Evolutionary conservation across 1,284 basidiomycete genomes (phyloP), one percentile per base, ranked within the genome.

Genomic region (Austroboletus rostrupii): DNA sequence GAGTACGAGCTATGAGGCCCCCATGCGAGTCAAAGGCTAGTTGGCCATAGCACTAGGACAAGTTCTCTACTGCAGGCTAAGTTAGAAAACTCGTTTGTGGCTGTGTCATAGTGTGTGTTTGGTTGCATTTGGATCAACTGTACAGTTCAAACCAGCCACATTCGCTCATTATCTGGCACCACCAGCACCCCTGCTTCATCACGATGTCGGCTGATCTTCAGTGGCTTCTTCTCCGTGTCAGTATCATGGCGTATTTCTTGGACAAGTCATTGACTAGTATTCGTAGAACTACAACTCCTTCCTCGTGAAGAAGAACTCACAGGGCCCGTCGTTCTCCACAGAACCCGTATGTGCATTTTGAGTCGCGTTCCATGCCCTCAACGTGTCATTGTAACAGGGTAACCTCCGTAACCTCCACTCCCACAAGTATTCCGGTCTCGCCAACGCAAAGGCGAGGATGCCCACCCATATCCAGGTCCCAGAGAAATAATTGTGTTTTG

Each of bases 331-430:
- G 66, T 91, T 93, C 75, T 91, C 90, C 61, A 84, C 75, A 70
- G 91, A 93, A 78, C 81, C 85, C 57, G 90, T 92, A 69, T 65
- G 86, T 81, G 40, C 20, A 20, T 20, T 37, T 35, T 3, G 23
- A 11, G 17, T 35, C 40, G n/a, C 14, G 10, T 50, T 13, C 11
- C 5, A 33, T 16, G 12, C 35, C 14, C 23, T 19, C 5, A 39
- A 60, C 49, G n/a, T 33, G 41, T 47, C 32, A 4, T 46, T 40
- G 28, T 29, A 9, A 28, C 61, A 92, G 88, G 91, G 87, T 59
- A 94, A 94, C 79, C 80, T 93, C 68, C 73, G 78, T 53, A 93
- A 91, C 76, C 64, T 91, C 60, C 88, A 93, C 77, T 93, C 92
- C 28, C 78, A 80, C 78, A 94, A 93, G 70, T 93, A 81, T 78